Base-by-base conservation (phyloP, 2,329 filamentous ascomycete genomes). In the Cladophialophora yegresii region DNA sequence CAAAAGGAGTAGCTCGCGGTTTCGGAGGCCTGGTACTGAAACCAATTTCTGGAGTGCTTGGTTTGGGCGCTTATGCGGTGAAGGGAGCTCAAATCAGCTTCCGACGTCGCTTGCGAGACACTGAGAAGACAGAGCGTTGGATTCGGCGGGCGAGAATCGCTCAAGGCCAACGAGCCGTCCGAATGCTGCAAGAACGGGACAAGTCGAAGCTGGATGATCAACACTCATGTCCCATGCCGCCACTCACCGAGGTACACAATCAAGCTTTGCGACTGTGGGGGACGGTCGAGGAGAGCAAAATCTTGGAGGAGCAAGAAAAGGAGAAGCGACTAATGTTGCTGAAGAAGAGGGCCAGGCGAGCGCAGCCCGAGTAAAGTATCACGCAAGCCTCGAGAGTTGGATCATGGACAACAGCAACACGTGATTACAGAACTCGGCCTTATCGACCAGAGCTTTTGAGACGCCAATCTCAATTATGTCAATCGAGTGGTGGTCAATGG, bases 21-120 rank as follows among this genome's bases (percentile, higher is more conserved):
- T 63, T 82, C 0, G 76, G 79, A 9, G 80, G 79, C 9, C 74
- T 81, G 30, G 75, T 81, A 2, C 70, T 81, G 26, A 82, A 82
- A 64, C 77, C 80, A 26, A 74, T 81, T 9, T 75, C 78, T 12
- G 80, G 79, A 0, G 63, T 79, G 5, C 66, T 81, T 9, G 79
- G 79, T 1, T 76, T 80, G 3, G 62, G 74, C 5, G 77, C 77
- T 0, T 81, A 78, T 51, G 71, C 76, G 1, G 73, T 77, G 68
- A 80, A 81, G 66, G 80, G 80, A 4, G 63, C 79, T 1, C 75
- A 80, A 23, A 76, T 77, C 13, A 77, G 81, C 58, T 69, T 78
- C 10, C 72, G 72, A 64, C 79, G 79, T 66, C 73, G 75, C 40
- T 28, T 66, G 30, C 65, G 64, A 54, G 71, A 72, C 58, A 72